Evolutionary conservation across 371 early-diverging fungal species (phyloP).

Genomic region (Coemansia sp.): DNA sequence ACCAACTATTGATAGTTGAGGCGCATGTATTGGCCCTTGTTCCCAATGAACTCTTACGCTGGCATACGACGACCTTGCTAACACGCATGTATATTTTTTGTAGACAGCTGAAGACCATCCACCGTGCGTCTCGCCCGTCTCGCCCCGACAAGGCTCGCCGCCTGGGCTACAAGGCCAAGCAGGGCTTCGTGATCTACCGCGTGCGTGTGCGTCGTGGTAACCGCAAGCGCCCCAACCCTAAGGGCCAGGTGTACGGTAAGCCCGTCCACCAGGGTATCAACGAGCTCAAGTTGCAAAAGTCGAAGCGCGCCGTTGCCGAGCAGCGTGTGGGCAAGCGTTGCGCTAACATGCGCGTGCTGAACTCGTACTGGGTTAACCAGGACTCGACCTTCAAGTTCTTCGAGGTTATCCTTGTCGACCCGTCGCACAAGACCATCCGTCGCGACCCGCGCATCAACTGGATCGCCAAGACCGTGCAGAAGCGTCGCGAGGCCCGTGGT

Average conservation of each 20-base stretch:
- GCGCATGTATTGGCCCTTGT: slow-evolving; percentile 52
- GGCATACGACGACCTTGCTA: slow-evolving; percentile 47
- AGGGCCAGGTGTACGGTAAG: slow-evolving; percentile 98
- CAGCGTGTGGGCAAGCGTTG: slow-evolving; percentile 95
- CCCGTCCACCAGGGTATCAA: slow-evolving; percentile 96
- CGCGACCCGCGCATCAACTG: slow-evolving; percentile 98
- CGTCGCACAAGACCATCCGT: slow-evolving; percentile 94
- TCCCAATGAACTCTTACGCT: slow-evolving; percentile 42
- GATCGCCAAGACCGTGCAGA: slow-evolving; percentile 96
- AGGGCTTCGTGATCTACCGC: slow-evolving; percentile 97
- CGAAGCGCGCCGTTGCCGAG: slow-evolving; percentile 92
- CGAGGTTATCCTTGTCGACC: slow-evolving; percentile 98
- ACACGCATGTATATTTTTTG: slow-evolving; percentile 13
- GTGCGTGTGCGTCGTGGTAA: slow-evolving; percentile 98
- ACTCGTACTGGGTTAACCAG: slow-evolving; percentile 99
- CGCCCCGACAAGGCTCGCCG: slow-evolving; percentile 99
- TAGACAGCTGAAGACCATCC: slow-evolving; percentile 94
- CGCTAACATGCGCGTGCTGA: slow-evolving; percentile 93
- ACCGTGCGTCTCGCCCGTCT: slow-evolving; percentile 96
- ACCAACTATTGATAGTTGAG: slow-evolving; percentile 48
- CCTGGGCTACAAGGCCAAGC: slow-evolving; percentile 99
- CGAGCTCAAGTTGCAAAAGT: slow-evolving; percentile 95
- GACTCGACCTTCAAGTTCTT: slow-evolving; percentile 98
- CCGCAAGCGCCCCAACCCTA: slow-evolving; percentile 92
- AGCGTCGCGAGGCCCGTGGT: slow-evolving; percentile 98